Base-by-base conservation (phyloP, 257 asterid species). In the Solanum paucissectum region DNA sequence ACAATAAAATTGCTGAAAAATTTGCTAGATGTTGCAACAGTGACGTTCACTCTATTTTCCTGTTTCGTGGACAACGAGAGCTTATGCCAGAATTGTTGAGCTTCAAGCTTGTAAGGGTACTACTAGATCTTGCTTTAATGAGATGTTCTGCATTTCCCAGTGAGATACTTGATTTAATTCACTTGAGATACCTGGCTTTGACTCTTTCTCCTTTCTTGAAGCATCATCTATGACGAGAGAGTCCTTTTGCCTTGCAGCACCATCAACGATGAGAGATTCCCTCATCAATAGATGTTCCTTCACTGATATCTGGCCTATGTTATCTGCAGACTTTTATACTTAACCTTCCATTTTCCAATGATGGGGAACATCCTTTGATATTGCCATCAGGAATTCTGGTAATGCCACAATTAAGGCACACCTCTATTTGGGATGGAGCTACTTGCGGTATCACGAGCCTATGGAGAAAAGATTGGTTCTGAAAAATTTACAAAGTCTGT, bases 1-100 rank as follows among this genome's bases (percentile, higher is more conserved):
- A 52, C 62, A 18, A 52, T 52, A 0, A 0, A 0, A 52, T 52
- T 0, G n/a, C 23, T 0, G n/a, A 52, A 52, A 16, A 52, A 16
- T 16, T 52, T 1, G 4, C 62, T 52, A 52, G n/a, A 18, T 52
- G 62, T 18, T 1, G 62, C 18, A 52, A 52, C 62, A 52, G 1
- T 52, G 62, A 52, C 1, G n/a, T 1, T 52, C 62, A 52, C 1
- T 52, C 62, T 52, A 16, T 52, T 52, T 52, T 52, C 62, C 62
- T 18, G 62, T 52, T 52, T 52, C 9, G n/a, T 52, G n/a, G 62
- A 52, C 23, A 18, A 49, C 58, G n/a, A 52, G 62, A 52, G 62
- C 62, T 52, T 1, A 52, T 52, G n/a, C n/a, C 62, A 66, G 18
- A 66, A 3, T 66, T 0, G 1, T 13, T 27, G 74, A 7, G 13